A percentile compares a stretch with the other conserved stretches of the same genome.
Conservation (phyloP, 192 early-diverging fungal species). For the Coemansia sp. region DNA sequence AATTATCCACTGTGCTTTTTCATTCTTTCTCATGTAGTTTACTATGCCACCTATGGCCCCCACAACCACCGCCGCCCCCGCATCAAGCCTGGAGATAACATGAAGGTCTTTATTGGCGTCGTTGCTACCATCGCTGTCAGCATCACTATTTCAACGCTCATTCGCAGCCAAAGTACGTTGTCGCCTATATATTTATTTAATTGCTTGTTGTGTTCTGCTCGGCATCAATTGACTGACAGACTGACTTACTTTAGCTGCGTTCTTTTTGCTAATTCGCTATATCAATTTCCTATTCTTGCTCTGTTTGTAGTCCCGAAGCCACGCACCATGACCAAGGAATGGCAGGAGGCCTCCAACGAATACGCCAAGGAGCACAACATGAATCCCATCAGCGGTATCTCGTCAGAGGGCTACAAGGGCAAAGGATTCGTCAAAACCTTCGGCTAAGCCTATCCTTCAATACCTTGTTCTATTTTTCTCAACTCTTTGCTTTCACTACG, state of each 20-base stretch:
- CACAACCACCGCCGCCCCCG: slow-evolving; percentile 84
- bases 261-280: slow-evolving; percentile 10
- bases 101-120: slow-evolving; percentile 70
- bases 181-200: neutral
- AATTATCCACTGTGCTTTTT: neutral
- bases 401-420: slow-evolving; percentile 78
- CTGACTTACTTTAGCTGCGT: too few species aligned
- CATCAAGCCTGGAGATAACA: slow-evolving; percentile 64
- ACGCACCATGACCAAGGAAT: slow-evolving; percentile 73
- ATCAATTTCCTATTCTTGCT: neutral
- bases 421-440: slow-evolving; percentile 63
- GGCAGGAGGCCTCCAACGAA: slow-evolving; percentile 82
- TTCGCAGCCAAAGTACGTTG: slow-evolving; percentile 56
- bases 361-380: slow-evolving; percentile 66
- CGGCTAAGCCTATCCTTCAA: neutral
- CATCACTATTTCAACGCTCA: slow-evolving; percentile 59
- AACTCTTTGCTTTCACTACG: neutral
- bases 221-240: too few species aligned
- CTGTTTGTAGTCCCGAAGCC: slow-evolving; percentile 61
- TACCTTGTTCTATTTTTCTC: slow-evolving; percentile 1
- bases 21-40: slow-evolving; percentile 55
- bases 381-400: slow-evolving; percentile 77
- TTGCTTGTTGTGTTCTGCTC: neutral
- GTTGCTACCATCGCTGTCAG: slow-evolving; percentile 57
- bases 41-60: slow-evolving; percentile 93